Base-by-base conservation (phyloP, 345 rosid species). In the Gossypium bickii region DNA sequence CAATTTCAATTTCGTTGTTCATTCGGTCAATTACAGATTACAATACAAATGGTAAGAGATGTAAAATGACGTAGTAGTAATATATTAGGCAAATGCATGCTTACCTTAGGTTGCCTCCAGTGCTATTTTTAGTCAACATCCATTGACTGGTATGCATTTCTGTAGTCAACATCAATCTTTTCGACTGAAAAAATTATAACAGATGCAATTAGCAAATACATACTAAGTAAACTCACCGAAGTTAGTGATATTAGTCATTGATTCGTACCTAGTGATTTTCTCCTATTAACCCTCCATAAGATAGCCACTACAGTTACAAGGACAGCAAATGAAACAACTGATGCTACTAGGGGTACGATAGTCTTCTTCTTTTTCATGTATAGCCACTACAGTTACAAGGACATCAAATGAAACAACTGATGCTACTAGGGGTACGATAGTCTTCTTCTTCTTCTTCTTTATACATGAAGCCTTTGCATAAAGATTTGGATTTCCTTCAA, bases 401-500 rank as follows among this genome's bases (percentile, higher is more conserved):
- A 78, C 2, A 3, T 74, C 1, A 11, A 60, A 72, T 10, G 79
- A 66, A 57, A 63, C 75, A 57, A 51, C 41, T 3, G 78, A 58
- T 53, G 24, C 58, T n/a, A 53, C 24, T 34, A 41, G 81, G 2
- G 27, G 66, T 11, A 80, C 76, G n/a, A 70, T 70, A 44, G 74
- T 63, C n/a, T 63, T 1, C 9, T 10, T 25, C 2, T 20, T 72
- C 3, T 34, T 72, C 67, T 73, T 76, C 9, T 52, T 66, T 22
- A 29, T 34, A 71, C 82, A 80, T 15, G 77, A 67, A 12, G 71
- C 24, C 12, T 55, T 55, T 55, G 25, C 22, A 62, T 78, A 82
- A n/a, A 74, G 83, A 25, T 47, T n/a, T 45, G 70, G 67, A 49
- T 82, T 82, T 45, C 78, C 82, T 20, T 75, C 82, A 4, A 71